Conservation (phyloP, 257 asterid species). For the Plantago ovata region DNA sequence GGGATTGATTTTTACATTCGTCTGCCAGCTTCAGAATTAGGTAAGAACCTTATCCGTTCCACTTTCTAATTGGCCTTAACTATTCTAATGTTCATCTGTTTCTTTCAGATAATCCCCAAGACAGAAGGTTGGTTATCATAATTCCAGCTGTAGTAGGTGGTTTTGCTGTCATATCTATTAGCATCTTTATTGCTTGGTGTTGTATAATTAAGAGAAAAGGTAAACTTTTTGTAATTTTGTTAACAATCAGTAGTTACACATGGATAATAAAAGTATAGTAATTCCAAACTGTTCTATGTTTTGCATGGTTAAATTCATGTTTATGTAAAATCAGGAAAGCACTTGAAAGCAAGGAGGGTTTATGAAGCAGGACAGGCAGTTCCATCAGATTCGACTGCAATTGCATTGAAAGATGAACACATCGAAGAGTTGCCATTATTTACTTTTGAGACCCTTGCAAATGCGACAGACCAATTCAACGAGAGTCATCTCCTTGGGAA, state of each 20-base stretch:
- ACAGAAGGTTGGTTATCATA: conserved; percentile 29
- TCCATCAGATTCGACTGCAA: conserved; percentile 26
- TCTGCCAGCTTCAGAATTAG: conserved; percentile 40
- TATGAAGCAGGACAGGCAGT: conserved; percentile 23
- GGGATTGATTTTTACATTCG: conserved; percentile 51
- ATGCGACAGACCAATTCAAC: conserved; percentile 42
- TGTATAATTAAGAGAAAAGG: conserved; percentile 40
- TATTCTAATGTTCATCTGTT: background rate
- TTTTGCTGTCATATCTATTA: conserved; percentile 18
- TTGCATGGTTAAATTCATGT: background rate
- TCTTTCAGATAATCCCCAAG: conserved; percentile 30
- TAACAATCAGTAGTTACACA: too few relatives aligned
- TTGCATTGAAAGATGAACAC: conserved; percentile 26
- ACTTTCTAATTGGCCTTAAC: too few relatives aligned
- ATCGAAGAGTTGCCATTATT: conserved; percentile 48
- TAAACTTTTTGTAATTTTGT: background rate
- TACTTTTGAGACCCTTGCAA: conserved; percentile 37
- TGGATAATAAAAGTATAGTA: too few relatives aligned
- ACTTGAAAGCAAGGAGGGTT: conserved; percentile 12
- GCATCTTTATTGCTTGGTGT: conserved; percentile 32
- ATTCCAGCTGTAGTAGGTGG: conserved; percentile 34
- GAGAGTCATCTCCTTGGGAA: conserved; percentile 41
- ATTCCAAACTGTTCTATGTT: background rate
- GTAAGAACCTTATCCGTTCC: conserved; percentile 16
- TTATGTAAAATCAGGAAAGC: conserved; percentile 19